Evolutionary conservation across 2,329 filamentous ascomycete genomes (phyloP), one percentile per base, ranked within the genome.

Genomic region (Venturia asperata): DNA sequence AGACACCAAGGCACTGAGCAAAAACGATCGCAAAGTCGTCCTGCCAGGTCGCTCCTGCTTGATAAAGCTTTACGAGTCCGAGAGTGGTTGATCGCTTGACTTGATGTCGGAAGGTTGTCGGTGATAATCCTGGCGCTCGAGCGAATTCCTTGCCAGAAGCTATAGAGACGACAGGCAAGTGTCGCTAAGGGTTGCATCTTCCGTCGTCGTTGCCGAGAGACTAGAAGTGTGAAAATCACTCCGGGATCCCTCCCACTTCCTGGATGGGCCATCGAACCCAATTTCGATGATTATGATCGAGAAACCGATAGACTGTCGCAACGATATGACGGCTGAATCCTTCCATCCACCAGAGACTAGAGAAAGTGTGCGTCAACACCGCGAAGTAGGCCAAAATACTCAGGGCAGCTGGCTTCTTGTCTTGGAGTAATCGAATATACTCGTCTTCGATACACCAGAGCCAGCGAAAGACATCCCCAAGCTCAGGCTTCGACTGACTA

Each of bases 241-340:
- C 52, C 15, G 52, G 30, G 3, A 58, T 58, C 17, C 52, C 52
- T 58, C 52, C 52, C 6, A 58, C 52, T 58, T 58, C 52, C 9
- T 58, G 27, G 37, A 58, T 58, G 19, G 52, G 52, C 52, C 52
- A 58, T 39, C 52, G 52, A 15, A 58, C 19, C 52, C 52, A 58
- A n/a, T 19, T 15, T 37, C 52, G 52, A 58, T 58, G 52, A 37
- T 30, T 37, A 4, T 58, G 30, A 30, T 58, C 52, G 6, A 58
- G 30, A 9, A 21, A 37, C 19, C 30, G 52, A 15, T 58, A 58
- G 15, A 58, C 52, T 9, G 52, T 58, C 19, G 52, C 19, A 15
- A 58, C 52, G 37, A 58, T 58, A 17, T 58, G 52, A 37, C 52
- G 52, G 19, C 52, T 58, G 27, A 58, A 58, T 5, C 52, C 52